phyloP scores from a whole-genome alignment of 805 yeast species.

The Pichia paraexigua region DNA sequence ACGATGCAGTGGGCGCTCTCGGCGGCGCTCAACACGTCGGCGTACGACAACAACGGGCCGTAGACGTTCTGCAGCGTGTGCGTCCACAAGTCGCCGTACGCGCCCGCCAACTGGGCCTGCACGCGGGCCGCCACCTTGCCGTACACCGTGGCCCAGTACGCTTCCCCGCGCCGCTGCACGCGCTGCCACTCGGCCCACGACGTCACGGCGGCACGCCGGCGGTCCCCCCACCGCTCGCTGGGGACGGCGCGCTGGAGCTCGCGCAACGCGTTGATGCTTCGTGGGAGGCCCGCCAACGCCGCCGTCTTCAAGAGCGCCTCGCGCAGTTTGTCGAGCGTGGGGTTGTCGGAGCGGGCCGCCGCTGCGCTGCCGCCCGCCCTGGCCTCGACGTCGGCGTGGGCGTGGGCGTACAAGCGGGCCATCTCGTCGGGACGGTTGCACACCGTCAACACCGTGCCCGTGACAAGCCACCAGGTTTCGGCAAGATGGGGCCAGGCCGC shows the following conservation, averaged over 20 bases:
- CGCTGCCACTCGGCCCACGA: conserved; percentile 12
- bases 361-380: too few relatives aligned
- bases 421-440: conserved; percentile 79
- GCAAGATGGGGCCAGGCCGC: conserved; percentile 48
- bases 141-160: conserved; percentile 69
- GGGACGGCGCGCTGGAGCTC: not conserved
- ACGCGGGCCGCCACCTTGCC: conserved; percentile 68
- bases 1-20: conserved; percentile 76
- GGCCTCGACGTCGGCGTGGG: conserved; percentile 27
- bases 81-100: conserved; percentile 83
- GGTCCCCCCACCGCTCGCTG: not conserved
- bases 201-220: not conserved
- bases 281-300: conserved; percentile 79
- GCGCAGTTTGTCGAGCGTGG: conserved; percentile 55
- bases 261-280: conserved; percentile 71
- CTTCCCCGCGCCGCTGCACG: conserved; percentile 40
- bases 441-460: conserved; percentile 42
- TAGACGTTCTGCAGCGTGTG: conserved; percentile 68
- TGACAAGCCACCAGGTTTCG: conserved; percentile 47
- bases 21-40: conserved; percentile 49
- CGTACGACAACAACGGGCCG: conserved; percentile 65
- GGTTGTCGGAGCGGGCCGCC: too few relatives aligned
- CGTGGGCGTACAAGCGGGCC: conserved; percentile 66
- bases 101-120: conserved; percentile 52
- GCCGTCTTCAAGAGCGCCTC: conserved; percentile 74